These are phyloP conservation scores for Astrocystis sublimbata DNA, from an alignment of 495 filamentous ascomycete genomes.

Conservation along the genomic window DNA sequence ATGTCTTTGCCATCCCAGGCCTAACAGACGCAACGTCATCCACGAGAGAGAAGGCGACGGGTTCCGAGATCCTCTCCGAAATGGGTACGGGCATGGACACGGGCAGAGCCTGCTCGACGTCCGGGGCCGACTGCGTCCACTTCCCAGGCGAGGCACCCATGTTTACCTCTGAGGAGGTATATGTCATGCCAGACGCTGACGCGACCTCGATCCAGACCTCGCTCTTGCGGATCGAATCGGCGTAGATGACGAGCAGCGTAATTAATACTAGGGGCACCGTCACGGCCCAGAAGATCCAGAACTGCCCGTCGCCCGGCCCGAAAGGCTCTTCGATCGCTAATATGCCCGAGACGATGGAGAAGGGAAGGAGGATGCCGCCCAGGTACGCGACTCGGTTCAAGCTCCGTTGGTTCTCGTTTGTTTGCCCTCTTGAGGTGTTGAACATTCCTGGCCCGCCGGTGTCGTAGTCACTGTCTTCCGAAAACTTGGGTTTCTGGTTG, in stretches of 20 bases:
- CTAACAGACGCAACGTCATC: neutral
- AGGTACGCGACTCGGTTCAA: slow-evolving; percentile 46
- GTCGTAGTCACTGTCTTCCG: slow-evolving; percentile 11
- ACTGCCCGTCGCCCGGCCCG: slow-evolving; percentile 33
- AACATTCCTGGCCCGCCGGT: no score
- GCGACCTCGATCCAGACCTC: slow-evolving; percentile 49
- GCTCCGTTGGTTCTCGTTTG: slow-evolving; percentile 37
- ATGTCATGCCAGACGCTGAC: slow-evolving; percentile 14
- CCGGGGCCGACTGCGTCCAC: neutral
- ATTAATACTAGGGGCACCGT: slow-evolving; percentile 35
- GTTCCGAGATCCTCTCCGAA: neutral
- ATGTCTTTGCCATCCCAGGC: no score
- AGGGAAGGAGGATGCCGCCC: slow-evolving; percentile 43
- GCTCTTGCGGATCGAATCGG: slow-evolving; percentile 43
- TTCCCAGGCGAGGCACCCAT: neutral
- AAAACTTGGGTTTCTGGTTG: neutral
- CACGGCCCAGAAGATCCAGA: slow-evolving; percentile 46
- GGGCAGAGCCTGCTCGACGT: slow-evolving; percentile 13
- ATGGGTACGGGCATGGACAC: no score
- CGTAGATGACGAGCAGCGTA: slow-evolving; percentile 41
- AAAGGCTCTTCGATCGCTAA: slow-evolving; percentile 44
- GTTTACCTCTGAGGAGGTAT: neutral
- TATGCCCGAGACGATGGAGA: slow-evolving; percentile 44
- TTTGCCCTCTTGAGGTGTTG: neutral
- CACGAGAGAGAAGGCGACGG: neutral